Evolutionary conservation across 2,329 filamentous ascomycete genomes (phyloP), one percentile per base, ranked within the genome.

Genomic region (Fusarium domesticum): DNA sequence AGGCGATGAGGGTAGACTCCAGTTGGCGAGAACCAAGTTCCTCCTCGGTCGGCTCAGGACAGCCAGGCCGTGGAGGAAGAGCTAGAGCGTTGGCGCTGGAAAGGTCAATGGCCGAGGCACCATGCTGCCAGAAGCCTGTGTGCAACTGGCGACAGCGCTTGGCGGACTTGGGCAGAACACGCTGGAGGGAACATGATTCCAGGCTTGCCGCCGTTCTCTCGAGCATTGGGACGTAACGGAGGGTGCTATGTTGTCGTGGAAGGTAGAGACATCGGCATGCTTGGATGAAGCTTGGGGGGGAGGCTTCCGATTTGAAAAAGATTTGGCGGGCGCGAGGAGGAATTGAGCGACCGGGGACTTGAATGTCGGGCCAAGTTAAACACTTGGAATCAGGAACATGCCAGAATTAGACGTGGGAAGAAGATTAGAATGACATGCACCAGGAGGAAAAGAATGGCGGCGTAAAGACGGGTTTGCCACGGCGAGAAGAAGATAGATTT

Each of bases 121-220:
- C 75, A 69, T 80, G 74, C 44, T 76, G 70, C 75, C 76, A 80
- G 54, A 80, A 80, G 31, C 69, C 61, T 11, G 71, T 71, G 37
- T 72, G 74, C 38, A 80, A 68, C 39, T 66, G 68, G 44, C 71
- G 70, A 43, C 64, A 64, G 50, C 60, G 69, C 51, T 68, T 70
- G 28, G 72, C 56, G 37, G 66, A 54, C 35, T 56, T 61, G 17
- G 72, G 70, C 43, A 80, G 66, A 49, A 77, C 70, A 64, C 76
- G 71, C 63, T 75, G 74, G 61, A 80, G 67, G 54, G 70, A 70
- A 68, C 75, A 74, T 64, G 76, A 72, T 72, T 81, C 78, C 64
- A 81, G 65, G 63, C 69, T 71, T 49, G 73, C 71, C 32, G 76
- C 75, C 44, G 77, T 77, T 71, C 76, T 74, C 70, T 81, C 77